Percentiles rank a stretch among this genome's conserved stretches.
phyloP scores from a whole-genome alignment of 192 early-diverging fungal genomes.

The Coemansia sp. region DNA sequence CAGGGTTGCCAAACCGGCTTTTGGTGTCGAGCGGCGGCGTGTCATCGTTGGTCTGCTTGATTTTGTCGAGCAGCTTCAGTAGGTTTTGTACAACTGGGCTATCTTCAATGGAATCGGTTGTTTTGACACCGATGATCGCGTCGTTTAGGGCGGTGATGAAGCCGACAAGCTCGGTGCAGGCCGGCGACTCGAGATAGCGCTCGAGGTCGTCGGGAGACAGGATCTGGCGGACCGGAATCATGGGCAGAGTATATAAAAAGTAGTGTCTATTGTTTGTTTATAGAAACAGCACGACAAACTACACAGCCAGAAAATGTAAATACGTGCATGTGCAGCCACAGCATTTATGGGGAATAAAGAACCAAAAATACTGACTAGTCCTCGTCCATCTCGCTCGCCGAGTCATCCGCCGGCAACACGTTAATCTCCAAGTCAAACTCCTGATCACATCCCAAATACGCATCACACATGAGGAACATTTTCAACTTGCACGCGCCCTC shows the following conservation, averaged over 20 bases:
- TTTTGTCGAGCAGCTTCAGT: constrained; percentile 63
- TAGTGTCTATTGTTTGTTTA: too few relatives aligned
- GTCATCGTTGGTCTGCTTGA: constrained; percentile 61
- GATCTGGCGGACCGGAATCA: constrained; percentile 59
- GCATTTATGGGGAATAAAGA: too few relatives aligned
- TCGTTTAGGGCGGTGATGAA: constrained; percentile 75
- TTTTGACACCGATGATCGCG: constrained; percentile 66
- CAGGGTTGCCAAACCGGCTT: constrained; percentile 93
- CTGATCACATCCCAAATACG: constrained; percentile 93
- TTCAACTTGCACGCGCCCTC: constrained; percentile 64
- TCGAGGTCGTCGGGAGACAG: constrained; percentile 84
- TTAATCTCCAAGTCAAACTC: constrained; percentile 76
- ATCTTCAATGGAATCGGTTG: constrained; percentile 58
- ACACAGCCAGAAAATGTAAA: too few relatives aligned
- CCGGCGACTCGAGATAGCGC: constrained; percentile 65
- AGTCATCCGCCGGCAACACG: constrained; percentile 39
- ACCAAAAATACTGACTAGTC: background rate
- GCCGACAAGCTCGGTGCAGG: constrained; percentile 63
- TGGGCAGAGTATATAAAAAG: constrained; percentile 2
- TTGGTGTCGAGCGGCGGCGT: constrained; percentile 74
- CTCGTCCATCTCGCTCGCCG: constrained; percentile 27
- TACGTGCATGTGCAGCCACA: too few relatives aligned
- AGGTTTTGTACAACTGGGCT: constrained; percentile 58
- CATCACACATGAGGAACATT: constrained; percentile 92
- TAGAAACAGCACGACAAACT: background rate